Evolutionary conservation across 805 yeast species (phyloP).

Genomic region (Candida maltosa): DNA sequence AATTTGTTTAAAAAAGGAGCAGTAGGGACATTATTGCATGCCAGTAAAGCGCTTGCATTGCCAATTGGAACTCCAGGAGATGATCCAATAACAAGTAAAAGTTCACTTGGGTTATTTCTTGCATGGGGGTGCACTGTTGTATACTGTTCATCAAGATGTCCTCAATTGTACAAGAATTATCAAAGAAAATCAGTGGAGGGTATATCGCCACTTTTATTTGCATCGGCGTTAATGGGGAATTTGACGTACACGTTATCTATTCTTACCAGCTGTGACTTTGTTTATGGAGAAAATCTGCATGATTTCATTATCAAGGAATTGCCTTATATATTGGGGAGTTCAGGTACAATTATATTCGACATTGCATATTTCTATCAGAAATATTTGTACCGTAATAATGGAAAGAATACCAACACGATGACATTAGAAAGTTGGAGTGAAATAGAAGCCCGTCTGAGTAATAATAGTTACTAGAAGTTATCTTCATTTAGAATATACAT

Average conservation of each 20-base stretch:
- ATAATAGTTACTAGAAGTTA: background rate
- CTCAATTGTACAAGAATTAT: constrained; percentile 79
- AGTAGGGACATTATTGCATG: constrained; percentile 6
- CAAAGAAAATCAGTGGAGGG: constrained; percentile 82
- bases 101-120: constrained; percentile 23
- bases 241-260: constrained; percentile 74
- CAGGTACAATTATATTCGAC: constrained; percentile 83
- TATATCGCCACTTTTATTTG: constrained; percentile 74
- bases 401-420: constrained; percentile 18
- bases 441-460: too few species aligned
- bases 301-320: constrained; percentile 63
- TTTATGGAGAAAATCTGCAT: constrained; percentile 22
- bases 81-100: constrained; percentile 1
- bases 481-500: too few species aligned
- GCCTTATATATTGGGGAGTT: constrained; percentile 81
- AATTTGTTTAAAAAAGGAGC: constrained; percentile 6
- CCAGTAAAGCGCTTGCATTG: constrained; percentile 10
- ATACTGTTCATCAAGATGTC: constrained; percentile 76
- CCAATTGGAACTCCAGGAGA: constrained; percentile 5
- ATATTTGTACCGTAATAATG: constrained; percentile 25
- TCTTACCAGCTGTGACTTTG: constrained; percentile 56
- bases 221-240: constrained; percentile 77
- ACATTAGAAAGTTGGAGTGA: constrained; percentile 17
- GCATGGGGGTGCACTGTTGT: constrained; percentile 81
- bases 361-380: constrained; percentile 64